Percentiles rank a stretch among this genome's conserved stretches.
Evolutionary conservation across 257 asterid species (phyloP).

Genomic region (Gynochthodes officinalis): DNA sequence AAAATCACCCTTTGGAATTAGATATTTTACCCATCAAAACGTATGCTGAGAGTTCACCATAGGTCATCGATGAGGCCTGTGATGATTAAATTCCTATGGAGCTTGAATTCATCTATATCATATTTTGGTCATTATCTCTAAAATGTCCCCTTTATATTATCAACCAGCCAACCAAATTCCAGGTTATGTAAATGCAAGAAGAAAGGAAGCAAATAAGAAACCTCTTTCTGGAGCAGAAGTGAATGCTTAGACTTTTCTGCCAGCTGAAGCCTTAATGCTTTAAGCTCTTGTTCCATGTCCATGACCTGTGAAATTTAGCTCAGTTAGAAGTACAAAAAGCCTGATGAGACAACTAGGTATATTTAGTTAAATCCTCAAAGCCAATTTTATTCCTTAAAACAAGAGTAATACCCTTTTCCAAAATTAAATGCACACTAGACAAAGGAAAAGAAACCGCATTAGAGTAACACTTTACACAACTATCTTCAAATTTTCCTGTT

Average conservation of each 20-base stretch:
- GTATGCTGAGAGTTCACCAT: not conserved
- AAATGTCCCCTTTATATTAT: not conserved
- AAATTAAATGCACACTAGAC: not conserved
- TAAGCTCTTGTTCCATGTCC: slow-evolving; percentile 98
- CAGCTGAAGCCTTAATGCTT: slow-evolving; percentile 81
- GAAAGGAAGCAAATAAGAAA: slow-evolving; percentile 13
- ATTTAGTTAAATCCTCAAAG: not conserved
- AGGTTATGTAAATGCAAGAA: not conserved
- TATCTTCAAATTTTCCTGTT: not conserved
- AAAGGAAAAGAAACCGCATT: not conserved
- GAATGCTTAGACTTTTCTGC: slow-evolving; percentile 44
- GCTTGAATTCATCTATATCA: not conserved
- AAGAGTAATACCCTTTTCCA: not conserved
- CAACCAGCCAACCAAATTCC: not conserved
- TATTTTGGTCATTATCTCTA: not conserved
- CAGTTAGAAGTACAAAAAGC: not conserved
- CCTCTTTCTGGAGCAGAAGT: slow-evolving; percentile 52
- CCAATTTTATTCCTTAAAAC: not conserved
- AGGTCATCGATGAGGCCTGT: not conserved
- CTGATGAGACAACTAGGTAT: not conserved
- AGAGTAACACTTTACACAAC: not conserved
- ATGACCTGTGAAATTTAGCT: slow-evolving; percentile 56
- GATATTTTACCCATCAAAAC: not conserved
- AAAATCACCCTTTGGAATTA: not conserved
- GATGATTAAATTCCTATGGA: not conserved